Base-by-base conservation (phyloP, 345 rosid species). In the Camelina hispida region DNA sequence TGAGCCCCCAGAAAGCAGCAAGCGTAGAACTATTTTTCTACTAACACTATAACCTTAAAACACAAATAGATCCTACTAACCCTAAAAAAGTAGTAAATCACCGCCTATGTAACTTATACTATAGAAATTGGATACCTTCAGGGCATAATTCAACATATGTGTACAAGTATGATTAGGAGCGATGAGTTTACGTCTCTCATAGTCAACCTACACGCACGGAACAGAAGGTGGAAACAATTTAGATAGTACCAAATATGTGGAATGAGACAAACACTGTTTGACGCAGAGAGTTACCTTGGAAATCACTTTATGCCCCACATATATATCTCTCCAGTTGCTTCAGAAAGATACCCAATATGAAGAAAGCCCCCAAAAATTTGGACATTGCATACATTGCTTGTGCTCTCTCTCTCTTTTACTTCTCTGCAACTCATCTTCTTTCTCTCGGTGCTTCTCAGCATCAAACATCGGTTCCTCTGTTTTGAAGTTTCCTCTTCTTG, bases 81-180 rank as follows among this genome's bases (percentile, higher is more conserved):
- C 25, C 25, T 23, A 35, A 20, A n/a, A 34, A 42, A 3, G 37
- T n/a, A 56, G 66, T 7, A 60, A 8, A 62, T 37, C 48, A 30
- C 9, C 8, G 28, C 42, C 35, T 43, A 13, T 9, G 58, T 5
- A 61, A 9, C 16, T 25, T 40, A 43, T 18, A 5, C 55, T 50
- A 38, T 47, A 40, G 18, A 11, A 42, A 44, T 68, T n/a, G 7
- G 16, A 61, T 86, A 91, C 98, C 93, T 89, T 85, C 25, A 95
- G 90, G 78, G 99, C 98, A 68, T 85, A 95, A 81, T 95, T 95
- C 86, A 95, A 72, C 99, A 93, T 95, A 74, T 95, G 98, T 1
- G 98, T 93, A 71, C 97, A 95, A 38, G 98, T 95, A 80, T 95
- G 99, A 73, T 93, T 93, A 14, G 99, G 98, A 47, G 99, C 98